A percentile compares a stretch with the other conserved stretches of the same genome.
phyloP scores from a whole-genome alignment of 208 protist genomes.

The Angomonas ambiguus region DNA sequence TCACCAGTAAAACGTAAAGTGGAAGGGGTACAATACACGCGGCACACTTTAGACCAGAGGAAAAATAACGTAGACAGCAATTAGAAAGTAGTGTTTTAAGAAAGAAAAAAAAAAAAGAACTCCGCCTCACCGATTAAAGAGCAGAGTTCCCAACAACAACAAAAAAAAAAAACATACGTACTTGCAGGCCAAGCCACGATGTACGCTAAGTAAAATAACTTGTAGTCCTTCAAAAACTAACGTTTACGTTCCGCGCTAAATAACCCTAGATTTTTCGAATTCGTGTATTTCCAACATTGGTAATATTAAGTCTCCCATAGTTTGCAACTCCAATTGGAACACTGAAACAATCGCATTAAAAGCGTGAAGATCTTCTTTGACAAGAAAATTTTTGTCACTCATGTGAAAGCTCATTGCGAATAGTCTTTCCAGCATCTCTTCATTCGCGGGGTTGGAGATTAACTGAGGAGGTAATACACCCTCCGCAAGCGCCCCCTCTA shows the following conservation, averaged over 20 bases:
- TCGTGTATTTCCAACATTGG: constrained; percentile 47
- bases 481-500: constrained; percentile 18
- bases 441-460: constrained; percentile 13
- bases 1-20: no score
- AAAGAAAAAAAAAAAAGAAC: constrained; percentile 6
- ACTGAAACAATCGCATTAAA: constrained; percentile 36
- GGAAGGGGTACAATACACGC: no score
- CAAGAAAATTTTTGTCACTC: constrained; percentile 21
- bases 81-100: not conserved
- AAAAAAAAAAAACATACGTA: constrained; percentile 15
- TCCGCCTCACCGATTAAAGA: not conserved
- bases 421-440: constrained; percentile 33
- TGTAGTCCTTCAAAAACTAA: constrained; percentile 1
- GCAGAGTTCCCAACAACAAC: constrained; percentile 13
- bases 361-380: constrained; percentile 33
- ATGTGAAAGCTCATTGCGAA: constrained; percentile 49
- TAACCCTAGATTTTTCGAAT: constrained; percentile 39
- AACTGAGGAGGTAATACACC: not conserved
- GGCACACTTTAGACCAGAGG: no score
- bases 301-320: constrained; percentile 22
- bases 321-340: constrained; percentile 33
- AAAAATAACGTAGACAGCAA: not conserved
- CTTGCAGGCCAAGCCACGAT: not conserved
- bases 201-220: not conserved
- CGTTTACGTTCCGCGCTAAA: not conserved